Conservation (phyloP, 441 rosid genomes). For the Bruguiera hainesii region DNA sequence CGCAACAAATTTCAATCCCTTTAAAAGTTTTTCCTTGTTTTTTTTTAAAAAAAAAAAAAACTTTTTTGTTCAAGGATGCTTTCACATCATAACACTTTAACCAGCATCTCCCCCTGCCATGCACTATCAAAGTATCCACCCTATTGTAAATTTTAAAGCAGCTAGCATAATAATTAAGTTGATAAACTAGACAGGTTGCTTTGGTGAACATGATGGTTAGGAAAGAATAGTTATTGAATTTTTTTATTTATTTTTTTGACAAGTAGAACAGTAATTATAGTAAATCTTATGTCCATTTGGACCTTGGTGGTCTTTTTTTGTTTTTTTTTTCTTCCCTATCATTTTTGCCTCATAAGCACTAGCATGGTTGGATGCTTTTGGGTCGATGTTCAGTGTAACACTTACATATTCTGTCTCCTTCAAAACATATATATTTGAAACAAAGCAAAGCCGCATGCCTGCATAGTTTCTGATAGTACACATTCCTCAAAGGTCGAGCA, state of each 20-base stretch:
- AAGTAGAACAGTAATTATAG: too few relatives aligned
- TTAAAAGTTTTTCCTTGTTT: too few relatives aligned
- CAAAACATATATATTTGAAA: background rate
- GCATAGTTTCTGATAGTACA: conserved; percentile 27
- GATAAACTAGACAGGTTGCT: background rate
- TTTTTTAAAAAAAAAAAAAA: too few relatives aligned
- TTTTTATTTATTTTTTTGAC: too few relatives aligned
- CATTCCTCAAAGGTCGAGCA: conserved; percentile 27
- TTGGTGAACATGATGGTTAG: conserved; percentile 12
- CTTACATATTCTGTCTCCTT: conserved; percentile 17
- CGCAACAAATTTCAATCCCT: too few relatives aligned
- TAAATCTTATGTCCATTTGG: background rate
- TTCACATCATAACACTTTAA: conserved; percentile 6
- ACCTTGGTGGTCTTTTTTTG: background rate
- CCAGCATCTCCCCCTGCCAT: conserved; percentile 19
- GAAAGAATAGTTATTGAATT: conserved; percentile 7
- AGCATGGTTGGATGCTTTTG: background rate
- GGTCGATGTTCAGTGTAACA: conserved; percentile 18
- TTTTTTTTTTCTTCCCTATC: background rate
- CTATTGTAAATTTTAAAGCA: conserved; percentile 6
- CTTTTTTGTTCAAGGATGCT: too few relatives aligned
- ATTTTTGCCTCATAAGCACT: background rate
- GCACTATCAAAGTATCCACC: conserved; percentile 6
- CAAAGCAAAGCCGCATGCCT: background rate
- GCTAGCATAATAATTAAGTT: background rate